phyloP scores from a whole-genome alignment of 306 rosid genomes.

The Echinosophora koreensis region DNA sequence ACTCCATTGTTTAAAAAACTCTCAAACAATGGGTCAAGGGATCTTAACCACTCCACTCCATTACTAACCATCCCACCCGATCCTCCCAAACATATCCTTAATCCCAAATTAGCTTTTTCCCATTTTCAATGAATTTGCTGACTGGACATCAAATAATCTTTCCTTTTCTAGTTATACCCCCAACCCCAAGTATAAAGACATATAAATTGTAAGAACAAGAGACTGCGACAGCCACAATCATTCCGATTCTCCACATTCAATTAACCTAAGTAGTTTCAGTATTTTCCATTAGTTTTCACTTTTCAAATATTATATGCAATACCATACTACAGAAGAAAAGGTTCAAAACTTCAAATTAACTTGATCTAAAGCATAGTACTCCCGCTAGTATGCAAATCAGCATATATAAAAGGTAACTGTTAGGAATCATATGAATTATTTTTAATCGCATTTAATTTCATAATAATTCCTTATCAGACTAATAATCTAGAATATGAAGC shows the following conservation, averaged over 20 bases:
- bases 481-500: not conserved
- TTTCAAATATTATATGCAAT: not conserved
- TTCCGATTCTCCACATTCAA: not conserved
- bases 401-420: not conserved
- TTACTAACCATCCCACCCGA: too few species aligned
- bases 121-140: not conserved
- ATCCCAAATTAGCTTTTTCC: conserved; percentile 6
- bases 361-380: conserved; percentile 20
- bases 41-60: too few species aligned
- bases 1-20: too few species aligned
- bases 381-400: conserved; percentile 22
- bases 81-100: not conserved
- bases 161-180: conserved; percentile 8
- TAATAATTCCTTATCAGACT: conserved; percentile 25
- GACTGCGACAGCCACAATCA: conserved; percentile 25
- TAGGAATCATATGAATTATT: not conserved
- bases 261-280: not conserved
- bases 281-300: conserved; percentile 31
- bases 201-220: conserved; percentile 10
- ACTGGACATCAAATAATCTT: not conserved
- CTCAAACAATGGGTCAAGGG: too few species aligned
- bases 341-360: conserved; percentile 16
- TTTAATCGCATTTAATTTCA: not conserved
- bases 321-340: not conserved
- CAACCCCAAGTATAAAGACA: not conserved